A percentile compares a stretch with the other conserved stretches of the same genome.
Evolutionary conservation across 2,329 filamentous ascomycete genomes (phyloP).

Genomic region (Talaromyces funiculosus): DNA sequence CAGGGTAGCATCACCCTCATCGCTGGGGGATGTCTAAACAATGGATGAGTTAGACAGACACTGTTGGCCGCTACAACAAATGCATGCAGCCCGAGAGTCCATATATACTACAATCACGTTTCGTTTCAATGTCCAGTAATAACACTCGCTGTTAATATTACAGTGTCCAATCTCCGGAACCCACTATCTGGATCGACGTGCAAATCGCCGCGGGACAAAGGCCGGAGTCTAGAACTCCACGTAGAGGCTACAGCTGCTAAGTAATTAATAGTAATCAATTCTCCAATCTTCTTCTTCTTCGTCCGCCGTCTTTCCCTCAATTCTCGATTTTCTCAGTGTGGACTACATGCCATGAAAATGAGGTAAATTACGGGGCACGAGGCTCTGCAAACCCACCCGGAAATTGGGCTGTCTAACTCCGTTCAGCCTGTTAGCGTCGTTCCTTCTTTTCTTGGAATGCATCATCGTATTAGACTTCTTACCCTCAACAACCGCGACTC

Average conservation of each 20-base stretch:
- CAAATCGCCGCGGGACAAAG: background rate
- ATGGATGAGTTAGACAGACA: background rate
- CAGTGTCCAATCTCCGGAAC: background rate
- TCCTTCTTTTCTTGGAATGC: background rate
- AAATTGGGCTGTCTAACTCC: background rate
- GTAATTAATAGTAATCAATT: background rate
- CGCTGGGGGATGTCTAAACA: background rate
- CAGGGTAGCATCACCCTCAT: background rate
- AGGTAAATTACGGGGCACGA: background rate
- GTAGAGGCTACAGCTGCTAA: background rate
- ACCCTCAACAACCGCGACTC: background rate
- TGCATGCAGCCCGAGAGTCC: background rate
- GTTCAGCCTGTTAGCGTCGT: background rate
- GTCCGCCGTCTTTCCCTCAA: background rate
- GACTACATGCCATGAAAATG: background rate
- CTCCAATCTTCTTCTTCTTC: background rate
- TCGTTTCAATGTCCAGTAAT: background rate
- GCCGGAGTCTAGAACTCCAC: background rate
- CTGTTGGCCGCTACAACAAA: background rate
- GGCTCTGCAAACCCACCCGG: background rate
- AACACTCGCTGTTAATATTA: background rate
- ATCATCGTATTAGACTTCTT: background rate
- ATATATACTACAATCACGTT: background rate
- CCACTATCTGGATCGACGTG: constrained; percentile 1
- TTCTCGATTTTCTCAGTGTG: background rate